Evolutionary conservation across 306 rosid species (phyloP).

Genomic region (Canavalia gladiata): DNA sequence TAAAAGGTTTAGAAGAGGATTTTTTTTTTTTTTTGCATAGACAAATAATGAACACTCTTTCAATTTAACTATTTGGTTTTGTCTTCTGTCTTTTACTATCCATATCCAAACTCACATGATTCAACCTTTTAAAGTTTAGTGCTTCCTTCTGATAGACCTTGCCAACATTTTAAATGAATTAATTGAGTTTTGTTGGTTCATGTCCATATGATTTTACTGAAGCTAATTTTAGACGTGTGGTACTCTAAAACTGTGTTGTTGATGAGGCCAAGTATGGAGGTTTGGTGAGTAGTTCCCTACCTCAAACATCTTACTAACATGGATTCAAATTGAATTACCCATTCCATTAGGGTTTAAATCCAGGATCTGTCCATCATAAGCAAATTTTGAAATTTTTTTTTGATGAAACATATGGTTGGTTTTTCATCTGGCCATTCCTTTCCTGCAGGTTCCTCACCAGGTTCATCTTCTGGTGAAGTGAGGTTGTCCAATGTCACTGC

Average conservation of each 20-base stretch:
- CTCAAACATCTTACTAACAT: constrained; percentile 11
- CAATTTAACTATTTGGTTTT: constrained; percentile 6
- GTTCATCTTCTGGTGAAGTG: constrained; percentile 60
- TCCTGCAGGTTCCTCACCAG: constrained; percentile 56
- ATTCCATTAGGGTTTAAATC: constrained; percentile 6
- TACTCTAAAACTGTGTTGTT: constrained; percentile 14
- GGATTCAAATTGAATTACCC: background rate
- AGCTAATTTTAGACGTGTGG: constrained; percentile 11
- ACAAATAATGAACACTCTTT: constrained; percentile 20
- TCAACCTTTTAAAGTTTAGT: background rate
- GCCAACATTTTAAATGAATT: background rate
- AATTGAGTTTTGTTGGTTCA: constrained; percentile 4
- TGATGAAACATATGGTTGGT: constrained; percentile 6
- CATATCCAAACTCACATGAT: constrained; percentile 14
- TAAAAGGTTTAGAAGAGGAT: background rate
- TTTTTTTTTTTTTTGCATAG: background rate
- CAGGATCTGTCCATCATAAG: constrained; percentile 9
- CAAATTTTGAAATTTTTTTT: constrained; percentile 2
- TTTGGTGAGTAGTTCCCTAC: constrained; percentile 17
- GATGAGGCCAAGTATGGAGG: constrained; percentile 26
- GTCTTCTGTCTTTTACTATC: background rate
- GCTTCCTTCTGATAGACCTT: background rate
- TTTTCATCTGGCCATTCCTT: constrained; percentile 35
- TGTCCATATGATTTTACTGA: constrained; percentile 21
- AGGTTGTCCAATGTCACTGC: constrained; percentile 48